A percentile compares a stretch with the other conserved stretches of the same genome.
phyloP scores from a whole-genome alignment of 768 basidiomycete species.

The Boletus sp. region DNA sequence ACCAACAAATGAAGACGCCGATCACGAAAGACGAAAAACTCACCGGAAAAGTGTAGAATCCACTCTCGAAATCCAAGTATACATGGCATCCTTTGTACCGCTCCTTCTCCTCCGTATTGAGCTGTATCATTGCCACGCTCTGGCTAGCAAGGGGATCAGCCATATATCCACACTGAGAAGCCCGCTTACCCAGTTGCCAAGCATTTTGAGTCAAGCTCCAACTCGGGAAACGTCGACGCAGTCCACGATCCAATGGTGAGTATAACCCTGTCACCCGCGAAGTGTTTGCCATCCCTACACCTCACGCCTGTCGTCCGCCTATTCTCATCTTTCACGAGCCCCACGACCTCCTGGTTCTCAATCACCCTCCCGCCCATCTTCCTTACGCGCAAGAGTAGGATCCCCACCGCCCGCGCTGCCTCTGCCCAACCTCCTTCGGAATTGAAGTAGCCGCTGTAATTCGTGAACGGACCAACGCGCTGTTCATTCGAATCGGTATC shows the following conservation, averaged over 20 bases:
- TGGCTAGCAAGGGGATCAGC: slow-evolving; percentile 49
- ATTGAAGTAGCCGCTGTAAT: slow-evolving; percentile 62
- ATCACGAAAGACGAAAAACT: slow-evolving; percentile 15
- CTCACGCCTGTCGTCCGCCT: slow-evolving; percentile 55
- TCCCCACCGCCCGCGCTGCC: slow-evolving; percentile 61
- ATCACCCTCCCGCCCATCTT: slow-evolving; percentile 58
- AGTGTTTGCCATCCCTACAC: slow-evolving; percentile 54
- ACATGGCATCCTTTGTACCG: slow-evolving; percentile 63
- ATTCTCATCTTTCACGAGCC: slow-evolving; percentile 38
- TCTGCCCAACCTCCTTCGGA: slow-evolving; percentile 82
- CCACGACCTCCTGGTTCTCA: slow-evolving; percentile 53
- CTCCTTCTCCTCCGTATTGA: slow-evolving; percentile 65
- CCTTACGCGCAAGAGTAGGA: slow-evolving; percentile 54
- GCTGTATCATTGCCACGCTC: slow-evolving; percentile 69
- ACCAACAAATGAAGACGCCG: background rate
- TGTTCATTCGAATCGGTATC: background rate
- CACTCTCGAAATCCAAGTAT: slow-evolving; percentile 65
- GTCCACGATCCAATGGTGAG: slow-evolving; percentile 86
- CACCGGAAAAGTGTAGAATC: slow-evolving; percentile 85
- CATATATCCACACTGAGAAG: background rate
- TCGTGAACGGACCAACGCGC: slow-evolving; percentile 15
- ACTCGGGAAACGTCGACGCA: slow-evolving; percentile 65
- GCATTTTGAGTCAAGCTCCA: slow-evolving; percentile 48
- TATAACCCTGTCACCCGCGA: slow-evolving; percentile 59
- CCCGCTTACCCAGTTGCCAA: slow-evolving; percentile 80